Base-by-base conservation (phyloP, 305 asterid species). In the Solanum aculeatissimum region DNA sequence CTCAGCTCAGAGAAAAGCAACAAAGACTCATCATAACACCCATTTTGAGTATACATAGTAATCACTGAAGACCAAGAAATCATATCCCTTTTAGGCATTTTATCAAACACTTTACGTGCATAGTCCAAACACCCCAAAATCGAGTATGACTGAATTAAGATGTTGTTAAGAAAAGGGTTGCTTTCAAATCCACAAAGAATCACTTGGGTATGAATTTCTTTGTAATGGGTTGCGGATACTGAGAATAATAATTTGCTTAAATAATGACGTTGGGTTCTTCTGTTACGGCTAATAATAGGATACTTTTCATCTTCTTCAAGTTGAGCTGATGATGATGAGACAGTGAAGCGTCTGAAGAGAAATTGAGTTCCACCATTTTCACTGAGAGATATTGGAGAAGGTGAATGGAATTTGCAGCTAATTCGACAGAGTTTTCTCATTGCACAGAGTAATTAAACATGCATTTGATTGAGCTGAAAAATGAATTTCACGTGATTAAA, bases 31-130 rank as follows among this genome's bases (percentile, higher is more conserved):
- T 83, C 87, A 25, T 83, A 4, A 70, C 32, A n/a, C 80, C 90
- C 93, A 60, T 80, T 58, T 71, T 66, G 89, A 40, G 78, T 47
- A 81, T 85, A 88, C 51, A 69, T 86, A 32, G 91, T 86, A 82
- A 90, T 89, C 81, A 90, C 79, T 23, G 94, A 87, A 83, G 91
- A 87, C 91, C 90, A 91, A 84, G 92, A 83, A 42, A 90, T 87
- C 80, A 87, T 85, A 83, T 87, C 89, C 77, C 90, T 86, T 13
- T 84, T 84, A 75, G 92, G 51, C 94, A 91, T 89, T 90, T 38
- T 83, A 15, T 82, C 92, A 45, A 90, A 91, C 92, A 90, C 58
- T 16, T 2, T n/a, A 19, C 60, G 88, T 0, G 92, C 91, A 84
- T 66, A 62, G 1, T 8, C 21, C 53, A 89, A 77, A 13, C 69